Evolutionary conservation across 306 rosid genomes (phyloP).

Genomic region (Cyclanthera cordifolia): DNA sequence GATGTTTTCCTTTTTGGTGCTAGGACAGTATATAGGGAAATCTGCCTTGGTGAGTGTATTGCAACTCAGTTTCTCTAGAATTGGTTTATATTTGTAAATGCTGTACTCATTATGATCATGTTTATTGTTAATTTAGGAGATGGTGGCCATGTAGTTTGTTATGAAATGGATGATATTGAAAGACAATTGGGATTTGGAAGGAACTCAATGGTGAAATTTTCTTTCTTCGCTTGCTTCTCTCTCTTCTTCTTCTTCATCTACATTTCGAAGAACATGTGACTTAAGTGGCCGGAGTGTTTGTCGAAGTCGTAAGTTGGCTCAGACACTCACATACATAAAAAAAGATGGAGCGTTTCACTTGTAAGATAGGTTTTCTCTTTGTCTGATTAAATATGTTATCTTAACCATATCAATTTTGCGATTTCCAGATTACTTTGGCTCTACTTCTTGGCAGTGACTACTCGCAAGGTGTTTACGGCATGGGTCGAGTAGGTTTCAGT

Average conservation of each 20-base stretch:
- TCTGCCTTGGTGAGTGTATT: constrained; percentile 57
- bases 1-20: constrained; percentile 83
- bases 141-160: constrained; percentile 58
- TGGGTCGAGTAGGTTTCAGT: constrained; percentile 51
- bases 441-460: constrained; percentile 77
- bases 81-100: background rate
- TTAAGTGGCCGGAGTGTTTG: background rate
- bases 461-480: constrained; percentile 53
- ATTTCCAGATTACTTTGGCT: constrained; percentile 61
- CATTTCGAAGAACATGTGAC: background rate
- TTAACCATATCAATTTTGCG: background rate
- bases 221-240: no score
- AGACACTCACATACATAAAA: no score
- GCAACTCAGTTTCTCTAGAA: background rate
- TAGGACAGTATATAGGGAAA: constrained; percentile 65
- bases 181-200: constrained; percentile 65
- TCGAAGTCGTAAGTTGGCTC: no score
- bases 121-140: constrained; percentile 44
- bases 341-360: background rate
- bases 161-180: constrained; percentile 69
- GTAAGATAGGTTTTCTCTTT: background rate
- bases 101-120: constrained; percentile 11
- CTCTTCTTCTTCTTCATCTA: background rate
- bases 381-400: background rate
- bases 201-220: constrained; percentile 58